phyloP scores from a whole-genome alignment of 202 grass and related monocot species.

The Schoenoplectus tabernaemontani region DNA sequence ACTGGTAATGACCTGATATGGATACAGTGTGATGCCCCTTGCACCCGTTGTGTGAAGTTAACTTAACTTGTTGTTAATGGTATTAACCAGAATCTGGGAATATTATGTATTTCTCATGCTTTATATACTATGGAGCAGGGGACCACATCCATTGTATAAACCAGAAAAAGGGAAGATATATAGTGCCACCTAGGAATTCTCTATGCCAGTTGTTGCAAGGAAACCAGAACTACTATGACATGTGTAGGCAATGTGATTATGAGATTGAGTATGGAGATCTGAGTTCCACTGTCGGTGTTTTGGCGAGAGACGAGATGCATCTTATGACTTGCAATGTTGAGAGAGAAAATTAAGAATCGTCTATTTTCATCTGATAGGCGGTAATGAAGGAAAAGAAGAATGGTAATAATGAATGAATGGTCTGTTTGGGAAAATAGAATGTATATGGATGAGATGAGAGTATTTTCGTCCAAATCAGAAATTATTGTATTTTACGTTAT shows the following conservation, averaged over 20 bases:
- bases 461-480: too few relatives aligned
- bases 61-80: background rate
- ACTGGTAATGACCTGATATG: slow-evolving; percentile 75
- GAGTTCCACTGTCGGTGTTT: slow-evolving; percentile 58
- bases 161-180: slow-evolving; percentile 33
- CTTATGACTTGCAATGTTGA: slow-evolving; percentile 39
- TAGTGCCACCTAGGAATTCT: slow-evolving; percentile 41
- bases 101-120: background rate
- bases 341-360: too few relatives aligned
- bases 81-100: background rate
- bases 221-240: slow-evolving; percentile 57
- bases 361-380: too few relatives aligned
- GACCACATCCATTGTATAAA: slow-evolving; percentile 68
- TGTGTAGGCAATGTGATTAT: slow-evolving; percentile 76
- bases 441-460: too few relatives aligned
- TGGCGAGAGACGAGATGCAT: slow-evolving; percentile 60
- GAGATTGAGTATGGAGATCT: slow-evolving; percentile 61
- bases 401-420: too few relatives aligned
- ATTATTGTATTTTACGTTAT: too few relatives aligned
- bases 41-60: slow-evolving; percentile 77
- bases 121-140: slow-evolving; percentile 15
- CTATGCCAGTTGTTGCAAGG: slow-evolving; percentile 48
- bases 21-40: slow-evolving; percentile 81
- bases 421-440: too few relatives aligned
- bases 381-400: too few relatives aligned